These are phyloP conservation scores for Metarhizium anisopliae DNA, from an alignment of 2,329 filamentous ascomycete genomes.

Conservation along the genomic window DNA sequence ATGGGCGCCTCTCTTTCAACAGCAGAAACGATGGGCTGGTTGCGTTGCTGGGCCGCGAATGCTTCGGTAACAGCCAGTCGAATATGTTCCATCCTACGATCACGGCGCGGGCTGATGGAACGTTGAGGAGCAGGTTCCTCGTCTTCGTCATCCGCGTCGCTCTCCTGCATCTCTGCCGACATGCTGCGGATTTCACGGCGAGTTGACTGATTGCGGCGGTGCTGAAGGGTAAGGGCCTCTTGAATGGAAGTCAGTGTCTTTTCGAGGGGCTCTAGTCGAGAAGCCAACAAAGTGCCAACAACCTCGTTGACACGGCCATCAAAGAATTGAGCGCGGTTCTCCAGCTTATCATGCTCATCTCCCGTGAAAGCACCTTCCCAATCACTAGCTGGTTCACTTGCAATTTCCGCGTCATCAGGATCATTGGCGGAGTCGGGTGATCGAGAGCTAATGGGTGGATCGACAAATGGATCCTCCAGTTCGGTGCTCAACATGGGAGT, in stretches of 20 bases:
- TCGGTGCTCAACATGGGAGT: conserved; percentile 41
- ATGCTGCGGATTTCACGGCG: conserved; percentile 54
- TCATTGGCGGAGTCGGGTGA: conserved; percentile 40
- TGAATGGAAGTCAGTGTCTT: conserved; percentile 70
- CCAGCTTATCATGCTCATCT: conserved; percentile 74
- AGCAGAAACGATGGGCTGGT: conserved; percentile 20
- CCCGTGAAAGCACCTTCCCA: conserved; percentile 85
- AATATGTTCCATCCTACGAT: conserved; percentile 77
- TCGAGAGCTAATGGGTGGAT: conserved; percentile 36
- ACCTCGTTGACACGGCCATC: conserved; percentile 83
- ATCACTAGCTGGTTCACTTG: conserved; percentile 61
- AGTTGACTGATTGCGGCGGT: conserved; percentile 44
- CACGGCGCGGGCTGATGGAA: conserved; percentile 67
- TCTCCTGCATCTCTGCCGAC: conserved; percentile 64
- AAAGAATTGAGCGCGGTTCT: conserved; percentile 77
- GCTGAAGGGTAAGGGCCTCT: conserved; percentile 51
- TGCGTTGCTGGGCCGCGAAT: conserved; percentile 47
- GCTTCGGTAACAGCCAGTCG: conserved; percentile 65
- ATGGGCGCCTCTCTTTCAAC: conserved; percentile 14
- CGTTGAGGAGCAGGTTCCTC: conserved; percentile 60
- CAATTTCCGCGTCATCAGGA: conserved; percentile 36
- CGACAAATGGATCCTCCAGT: conserved; percentile 55
- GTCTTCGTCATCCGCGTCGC: conserved; percentile 91
- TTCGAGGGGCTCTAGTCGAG: conserved; percentile 73
- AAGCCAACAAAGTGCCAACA: conserved; percentile 67